Evolutionary conservation across 2,329 filamentous ascomycete species (phyloP).

Genomic region (Fusarium ambrosium): DNA sequence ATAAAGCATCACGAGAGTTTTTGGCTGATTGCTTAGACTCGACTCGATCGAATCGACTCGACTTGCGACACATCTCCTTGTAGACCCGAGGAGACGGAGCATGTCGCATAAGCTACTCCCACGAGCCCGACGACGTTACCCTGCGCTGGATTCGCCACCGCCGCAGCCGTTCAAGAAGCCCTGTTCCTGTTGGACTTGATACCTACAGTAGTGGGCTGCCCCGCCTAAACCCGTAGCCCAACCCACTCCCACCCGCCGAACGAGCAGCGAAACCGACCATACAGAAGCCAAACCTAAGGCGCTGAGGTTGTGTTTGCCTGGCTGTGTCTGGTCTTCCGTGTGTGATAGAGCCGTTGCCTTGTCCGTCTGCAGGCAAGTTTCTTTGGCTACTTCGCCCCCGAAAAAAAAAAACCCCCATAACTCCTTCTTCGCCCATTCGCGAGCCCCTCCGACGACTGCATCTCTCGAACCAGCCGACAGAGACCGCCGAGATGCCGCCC

Average conservation of each 20-base stretch:
- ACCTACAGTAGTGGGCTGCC: slow-evolving; percentile 36
- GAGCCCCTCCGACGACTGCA: slow-evolving; percentile 35
- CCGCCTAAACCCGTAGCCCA: slow-evolving; percentile 39
- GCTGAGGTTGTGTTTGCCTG: slow-evolving; percentile 16
- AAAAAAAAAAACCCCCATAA: slow-evolving; percentile 34
- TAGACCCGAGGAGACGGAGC: slow-evolving; percentile 21
- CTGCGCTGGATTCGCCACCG: slow-evolving; percentile 46
- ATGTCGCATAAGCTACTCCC: slow-evolving; percentile 35
- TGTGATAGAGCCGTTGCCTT: slow-evolving; percentile 28
- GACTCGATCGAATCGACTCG: neutral
- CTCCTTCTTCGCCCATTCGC: slow-evolving; percentile 28
- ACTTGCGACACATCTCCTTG: neutral
- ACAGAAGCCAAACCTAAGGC: slow-evolving; percentile 24
- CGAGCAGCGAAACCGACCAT: slow-evolving; percentile 24
- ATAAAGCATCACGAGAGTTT: neutral
- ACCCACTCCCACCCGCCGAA: slow-evolving; percentile 26
- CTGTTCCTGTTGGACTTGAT: slow-evolving; percentile 15
- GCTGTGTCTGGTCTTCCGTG: slow-evolving; percentile 7
- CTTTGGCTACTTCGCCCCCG: slow-evolving; percentile 22
- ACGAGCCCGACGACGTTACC: slow-evolving; percentile 34
- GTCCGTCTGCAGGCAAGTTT: slow-evolving; percentile 29
- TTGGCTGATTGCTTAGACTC: neutral
- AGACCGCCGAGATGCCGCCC: slow-evolving; percentile 78
- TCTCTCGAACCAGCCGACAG: slow-evolving; percentile 37
- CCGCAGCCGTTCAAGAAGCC: slow-evolving; percentile 22